Evolutionary conservation across 768 basidiomycete species (phyloP), one percentile per base, ranked within the genome.

Genomic region (Aureoboletus auriporus): DNA sequence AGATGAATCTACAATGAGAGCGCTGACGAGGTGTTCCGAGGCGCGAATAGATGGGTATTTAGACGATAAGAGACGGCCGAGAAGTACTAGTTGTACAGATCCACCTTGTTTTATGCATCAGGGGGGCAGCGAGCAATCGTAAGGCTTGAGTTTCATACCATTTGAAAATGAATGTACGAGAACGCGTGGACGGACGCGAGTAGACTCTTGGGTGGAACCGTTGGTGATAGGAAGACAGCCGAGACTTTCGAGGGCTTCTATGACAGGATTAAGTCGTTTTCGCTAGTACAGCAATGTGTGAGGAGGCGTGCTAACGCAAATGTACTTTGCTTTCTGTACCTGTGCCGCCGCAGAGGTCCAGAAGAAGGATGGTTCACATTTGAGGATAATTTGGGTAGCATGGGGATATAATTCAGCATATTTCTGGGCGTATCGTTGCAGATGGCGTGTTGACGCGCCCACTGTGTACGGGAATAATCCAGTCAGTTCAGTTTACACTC

Each of bases 161-260:
- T 67, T 64, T 31, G 65, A 67, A 47, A 67, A 67, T 1, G 53
- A 62, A 36, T 64, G 63, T 10, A 62, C 36, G 8, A 67, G 60
- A 14, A 64, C 20, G 13, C 61, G 61, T 38, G 62, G 53, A 31
- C 47, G 53, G 11, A 29, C 30, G 11, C 44, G 34, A 37, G 37
- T n/a, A 26, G 36, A n/a, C 5, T 13, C 41, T 2, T 44, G 39
- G 20, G 14, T n/a, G 8, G 48, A 2, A 10, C 20, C 29, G 6
- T 38, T 20, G 4, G 8, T 17, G 1, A 53, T 35, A 5, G 57
- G 47, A 31, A 67, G 36, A 36, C 62, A 64, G 8, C 55, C 57
- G 6, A 67, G 57, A n/a, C 28, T 20, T 7, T 65, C 46, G 1
- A 64, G 58, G 12, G 54, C 60, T 34, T 65, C 55, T 6, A 51